These are phyloP conservation scores for Murraya koenigii DNA, from an alignment of 345 rosid species.

Conservation along the genomic window DNA sequence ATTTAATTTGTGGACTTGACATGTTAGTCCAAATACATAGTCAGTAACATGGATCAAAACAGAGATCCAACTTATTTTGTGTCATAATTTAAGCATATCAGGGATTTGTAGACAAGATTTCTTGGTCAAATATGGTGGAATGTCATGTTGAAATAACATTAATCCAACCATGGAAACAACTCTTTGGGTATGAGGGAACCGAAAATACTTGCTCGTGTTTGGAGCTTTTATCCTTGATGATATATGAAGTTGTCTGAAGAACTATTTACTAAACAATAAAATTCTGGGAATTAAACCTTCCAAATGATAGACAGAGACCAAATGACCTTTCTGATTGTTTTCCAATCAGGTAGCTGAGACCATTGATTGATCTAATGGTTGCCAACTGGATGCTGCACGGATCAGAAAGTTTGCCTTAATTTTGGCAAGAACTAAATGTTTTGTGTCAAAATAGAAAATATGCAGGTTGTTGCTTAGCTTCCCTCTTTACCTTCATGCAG, in stretches of 20 bases:
- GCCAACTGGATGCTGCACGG: conserved; percentile 3
- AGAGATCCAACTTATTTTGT: neutral
- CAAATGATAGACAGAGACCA: neutral
- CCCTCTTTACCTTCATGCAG: neutral
- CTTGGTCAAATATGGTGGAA: neutral
- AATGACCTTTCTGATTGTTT: neutral
- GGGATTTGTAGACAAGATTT: neutral
- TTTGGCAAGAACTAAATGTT: neutral
- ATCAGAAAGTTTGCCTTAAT: neutral
- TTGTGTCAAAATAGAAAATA: neutral
- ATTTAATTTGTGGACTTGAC: neutral
- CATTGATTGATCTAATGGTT: neutral
- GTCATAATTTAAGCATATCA: neutral
- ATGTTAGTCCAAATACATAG: neutral
- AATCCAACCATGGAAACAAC: neutral
- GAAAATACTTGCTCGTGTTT: neutral
- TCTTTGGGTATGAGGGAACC: neutral
- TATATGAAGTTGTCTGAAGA: neutral
- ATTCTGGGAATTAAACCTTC: neutral
- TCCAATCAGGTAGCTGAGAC: neutral
- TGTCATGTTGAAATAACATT: neutral
- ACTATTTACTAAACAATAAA: neutral
- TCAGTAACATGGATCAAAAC: neutral
- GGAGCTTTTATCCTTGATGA: neutral
- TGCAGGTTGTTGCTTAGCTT: neutral